A percentile compares a stretch with the other conserved stretches of the same genome.
Conservation (phyloP, 169 alveolate genomes). For the Cryptosporidium baileyi region DNA sequence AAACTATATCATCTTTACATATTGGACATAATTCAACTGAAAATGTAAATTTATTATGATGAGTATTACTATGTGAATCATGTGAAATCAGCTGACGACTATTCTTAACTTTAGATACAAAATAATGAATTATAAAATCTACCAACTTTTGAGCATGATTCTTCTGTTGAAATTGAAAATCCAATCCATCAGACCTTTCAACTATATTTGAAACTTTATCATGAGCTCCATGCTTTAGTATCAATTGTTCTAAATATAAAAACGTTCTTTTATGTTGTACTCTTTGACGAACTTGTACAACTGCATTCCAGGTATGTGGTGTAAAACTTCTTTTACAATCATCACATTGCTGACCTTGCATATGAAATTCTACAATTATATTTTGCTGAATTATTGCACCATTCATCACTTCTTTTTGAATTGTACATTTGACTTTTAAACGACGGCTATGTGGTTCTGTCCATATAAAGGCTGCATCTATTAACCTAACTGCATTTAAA, state of each 20-base stretch:
- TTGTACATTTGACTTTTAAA: constrained; percentile 92
- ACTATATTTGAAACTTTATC: constrained; percentile 90
- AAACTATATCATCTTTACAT: constrained; percentile 96
- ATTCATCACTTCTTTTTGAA: constrained; percentile 93
- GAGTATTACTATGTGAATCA: constrained; percentile 88
- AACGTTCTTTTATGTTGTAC: constrained; percentile 96
- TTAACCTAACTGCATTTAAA: constrained; percentile 88
- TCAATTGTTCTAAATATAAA: constrained; percentile 93
- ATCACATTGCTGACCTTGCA: constrained; percentile 93
- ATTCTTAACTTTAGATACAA: constrained; percentile 85
- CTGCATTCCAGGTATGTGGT: constrained; percentile 98
- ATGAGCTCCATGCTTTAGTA: constrained; percentile 93
- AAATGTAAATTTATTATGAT: constrained; percentile 89
- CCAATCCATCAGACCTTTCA: constrained; percentile 96
- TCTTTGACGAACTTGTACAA: constrained; percentile 95
- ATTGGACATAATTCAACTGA: constrained; percentile 94
- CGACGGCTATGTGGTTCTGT: constrained; percentile 96
- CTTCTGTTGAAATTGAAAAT: constrained; percentile 92
- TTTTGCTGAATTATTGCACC: constrained; percentile 90
- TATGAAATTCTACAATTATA: constrained; percentile 87
- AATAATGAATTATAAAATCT: constrained; percentile 86
- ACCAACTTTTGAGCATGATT: constrained; percentile 94
- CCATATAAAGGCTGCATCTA: constrained; percentile 94
- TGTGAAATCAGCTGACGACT: constrained; percentile 91
- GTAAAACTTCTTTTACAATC: constrained; percentile 97